Evolutionary conservation across 106 monocot genomes (phyloP).

Genomic region (Dendrobium officinale): DNA sequence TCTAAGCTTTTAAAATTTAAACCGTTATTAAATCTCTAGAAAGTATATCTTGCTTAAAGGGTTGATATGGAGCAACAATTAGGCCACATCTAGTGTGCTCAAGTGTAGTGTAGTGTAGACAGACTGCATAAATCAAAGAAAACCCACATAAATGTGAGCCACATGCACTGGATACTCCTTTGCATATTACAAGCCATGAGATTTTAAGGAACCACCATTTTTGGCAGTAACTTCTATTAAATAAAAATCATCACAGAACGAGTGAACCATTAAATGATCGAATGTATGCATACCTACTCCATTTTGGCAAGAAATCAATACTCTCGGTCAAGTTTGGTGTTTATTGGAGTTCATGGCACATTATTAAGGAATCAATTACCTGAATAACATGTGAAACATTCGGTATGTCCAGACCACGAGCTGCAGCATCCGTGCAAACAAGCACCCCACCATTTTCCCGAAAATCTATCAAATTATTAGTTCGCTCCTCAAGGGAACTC

Average conservation of each 20-base stretch:
- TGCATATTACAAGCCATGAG: background rate
- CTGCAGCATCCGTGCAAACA: constrained; percentile 99
- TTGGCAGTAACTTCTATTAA: background rate
- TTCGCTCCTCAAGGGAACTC: constrained; percentile 64
- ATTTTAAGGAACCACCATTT: background rate
- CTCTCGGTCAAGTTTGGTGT: background rate
- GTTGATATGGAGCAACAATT: too few relatives aligned
- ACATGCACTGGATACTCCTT: background rate
- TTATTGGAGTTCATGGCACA: constrained; percentile 2
- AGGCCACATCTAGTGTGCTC: background rate
- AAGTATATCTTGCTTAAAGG: background rate
- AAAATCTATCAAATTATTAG: constrained; percentile 44
- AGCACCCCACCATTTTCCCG: constrained; percentile 82
- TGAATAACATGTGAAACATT: constrained; percentile 96
- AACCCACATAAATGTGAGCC: background rate
- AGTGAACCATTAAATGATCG: background rate
- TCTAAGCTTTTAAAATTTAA: too few relatives aligned
- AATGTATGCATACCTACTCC: background rate
- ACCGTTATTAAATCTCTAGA: too few relatives aligned
- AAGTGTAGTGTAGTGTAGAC: background rate
- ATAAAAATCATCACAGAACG: background rate
- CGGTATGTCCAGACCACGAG: constrained; percentile 93
- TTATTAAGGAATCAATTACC: constrained; percentile 26
- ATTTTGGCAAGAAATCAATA: background rate
- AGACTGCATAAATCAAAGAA: background rate